These are phyloP conservation scores for Fraxinus dipetala DNA, from an alignment of 305 asterid species.

Conservation along the genomic window DNA sequence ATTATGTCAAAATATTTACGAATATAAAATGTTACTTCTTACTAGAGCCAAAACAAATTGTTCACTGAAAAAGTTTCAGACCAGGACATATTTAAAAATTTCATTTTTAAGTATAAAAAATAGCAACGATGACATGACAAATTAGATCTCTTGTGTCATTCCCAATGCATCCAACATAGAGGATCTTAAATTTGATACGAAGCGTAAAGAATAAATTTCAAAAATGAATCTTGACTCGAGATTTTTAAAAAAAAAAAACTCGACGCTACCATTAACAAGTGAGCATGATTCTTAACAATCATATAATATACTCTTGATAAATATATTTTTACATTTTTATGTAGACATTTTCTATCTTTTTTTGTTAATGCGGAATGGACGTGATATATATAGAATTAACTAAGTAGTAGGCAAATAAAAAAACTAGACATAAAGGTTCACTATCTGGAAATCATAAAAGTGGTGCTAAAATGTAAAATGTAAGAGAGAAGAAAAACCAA, in stretches of 20 bases:
- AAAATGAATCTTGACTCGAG: background rate
- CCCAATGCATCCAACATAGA: background rate
- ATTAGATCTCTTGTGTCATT: background rate
- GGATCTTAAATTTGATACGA: background rate
- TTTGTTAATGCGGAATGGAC: background rate
- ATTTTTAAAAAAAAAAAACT: background rate
- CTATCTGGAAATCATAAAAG: background rate
- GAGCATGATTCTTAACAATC: background rate
- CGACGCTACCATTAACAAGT: background rate
- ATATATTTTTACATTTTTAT: background rate
- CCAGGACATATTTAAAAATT: background rate
- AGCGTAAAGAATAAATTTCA: background rate
- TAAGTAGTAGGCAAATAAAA: background rate
- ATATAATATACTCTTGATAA: background rate
- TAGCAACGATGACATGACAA: background rate
- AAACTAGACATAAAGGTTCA: background rate
- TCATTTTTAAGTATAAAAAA: background rate
- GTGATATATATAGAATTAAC: background rate
- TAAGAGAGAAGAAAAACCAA: background rate
- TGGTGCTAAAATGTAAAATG: background rate
- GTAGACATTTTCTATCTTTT: background rate
- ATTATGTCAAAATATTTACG: background rate
- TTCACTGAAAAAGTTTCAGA: background rate
- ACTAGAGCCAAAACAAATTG: background rate
- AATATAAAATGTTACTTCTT: background rate